phyloP scores from a whole-genome alignment of 2,329 filamentous ascomycete species.

The Epichloe bromicola region DNA sequence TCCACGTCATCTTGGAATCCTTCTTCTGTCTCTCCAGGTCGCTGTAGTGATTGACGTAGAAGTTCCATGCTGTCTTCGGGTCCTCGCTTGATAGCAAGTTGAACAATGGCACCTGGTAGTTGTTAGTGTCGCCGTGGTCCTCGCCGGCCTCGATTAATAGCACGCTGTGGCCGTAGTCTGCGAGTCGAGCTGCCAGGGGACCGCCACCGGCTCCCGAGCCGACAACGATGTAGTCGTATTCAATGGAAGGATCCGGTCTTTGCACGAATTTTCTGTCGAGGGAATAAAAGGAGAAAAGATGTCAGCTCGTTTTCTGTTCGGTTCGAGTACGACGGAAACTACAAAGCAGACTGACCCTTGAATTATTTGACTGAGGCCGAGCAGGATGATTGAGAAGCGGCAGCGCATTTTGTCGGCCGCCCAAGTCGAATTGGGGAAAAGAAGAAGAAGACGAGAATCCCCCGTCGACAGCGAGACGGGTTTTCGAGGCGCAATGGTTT shows the following conservation, averaged over 20 bases:
- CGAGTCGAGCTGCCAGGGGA: conserved; percentile 29
- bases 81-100: not conserved
- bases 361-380: not conserved
- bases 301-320: too few species aligned
- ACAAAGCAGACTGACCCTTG: not conserved
- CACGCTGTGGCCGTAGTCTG: conserved; percentile 30
- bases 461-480: too few species aligned
- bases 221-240: conserved; percentile 18
- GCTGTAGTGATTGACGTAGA: conserved; percentile 49
- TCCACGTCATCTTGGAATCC: conserved; percentile 47
- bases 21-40: conserved; percentile 34
- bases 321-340: too few species aligned
- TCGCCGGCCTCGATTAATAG: conserved; percentile 49
- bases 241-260: too few species aligned
- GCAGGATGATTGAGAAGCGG: not conserved
- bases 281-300: too few species aligned
- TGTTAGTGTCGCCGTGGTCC: conserved; percentile 34
- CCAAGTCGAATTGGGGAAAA: too few species aligned
- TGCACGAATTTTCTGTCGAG: too few species aligned
- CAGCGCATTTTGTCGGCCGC: too few species aligned
- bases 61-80: conserved; percentile 35
- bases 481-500: too few species aligned
- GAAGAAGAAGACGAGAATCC: too few species aligned
- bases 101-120: conserved; percentile 24
- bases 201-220: conserved; percentile 50